Evolutionary conservation across 345 rosid genomes (phyloP).

Genomic region (Brassica incana): DNA sequence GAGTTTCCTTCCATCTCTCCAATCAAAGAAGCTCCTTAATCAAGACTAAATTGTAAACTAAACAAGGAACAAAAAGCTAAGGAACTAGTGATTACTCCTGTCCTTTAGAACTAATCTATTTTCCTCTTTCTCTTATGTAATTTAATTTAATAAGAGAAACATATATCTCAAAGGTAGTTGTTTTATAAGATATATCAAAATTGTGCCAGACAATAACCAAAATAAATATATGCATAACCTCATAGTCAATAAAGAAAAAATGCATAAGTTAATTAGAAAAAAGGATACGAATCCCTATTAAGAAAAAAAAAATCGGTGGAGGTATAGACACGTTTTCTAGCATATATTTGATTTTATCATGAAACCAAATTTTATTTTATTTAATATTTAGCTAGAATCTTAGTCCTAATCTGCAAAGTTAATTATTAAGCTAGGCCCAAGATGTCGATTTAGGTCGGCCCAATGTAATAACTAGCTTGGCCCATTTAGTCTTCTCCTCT

Average conservation of each 20-base stretch:
- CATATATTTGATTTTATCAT: neutral
- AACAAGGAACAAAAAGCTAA: conserved; percentile 37
- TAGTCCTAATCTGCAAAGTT: neutral
- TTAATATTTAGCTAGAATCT: neutral
- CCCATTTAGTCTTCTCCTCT: conserved; percentile 6
- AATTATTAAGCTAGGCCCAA: neutral
- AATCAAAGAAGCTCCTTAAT: conserved; percentile 42
- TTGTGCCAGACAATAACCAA: conserved; percentile 5
- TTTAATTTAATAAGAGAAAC: neutral
- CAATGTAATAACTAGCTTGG: neutral
- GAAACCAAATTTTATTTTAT: no score
- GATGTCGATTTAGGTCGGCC: neutral
- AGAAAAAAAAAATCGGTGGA: neutral
- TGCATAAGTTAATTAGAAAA: neutral
- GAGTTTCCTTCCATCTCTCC: conserved; percentile 36
- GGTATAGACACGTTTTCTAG: neutral
- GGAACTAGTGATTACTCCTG: conserved; percentile 34
- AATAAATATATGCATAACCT: neutral
- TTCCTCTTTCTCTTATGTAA: neutral
- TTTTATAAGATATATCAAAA: neutral
- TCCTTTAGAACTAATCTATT: conserved; percentile 12
- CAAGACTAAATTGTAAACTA: conserved; percentile 41
- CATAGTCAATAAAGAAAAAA: conserved; percentile 5
- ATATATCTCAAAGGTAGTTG: neutral
- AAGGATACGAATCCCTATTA: neutral